phyloP scores from a whole-genome alignment of 345 rosid genomes.

The Schrenkiella parvula region DNA sequence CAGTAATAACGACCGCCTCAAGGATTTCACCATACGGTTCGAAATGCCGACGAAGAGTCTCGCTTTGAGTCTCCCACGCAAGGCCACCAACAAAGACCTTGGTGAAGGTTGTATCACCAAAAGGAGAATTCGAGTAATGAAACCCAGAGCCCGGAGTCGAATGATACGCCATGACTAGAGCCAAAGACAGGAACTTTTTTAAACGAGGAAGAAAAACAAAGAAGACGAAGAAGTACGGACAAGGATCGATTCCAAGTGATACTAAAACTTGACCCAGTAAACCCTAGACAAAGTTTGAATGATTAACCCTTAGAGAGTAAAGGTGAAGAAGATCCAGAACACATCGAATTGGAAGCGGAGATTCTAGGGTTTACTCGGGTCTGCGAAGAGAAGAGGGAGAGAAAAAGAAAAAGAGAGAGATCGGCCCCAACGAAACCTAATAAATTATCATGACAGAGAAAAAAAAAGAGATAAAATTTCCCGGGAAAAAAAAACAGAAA shows the following conservation, averaged over 20 bases:
- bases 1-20: slow-evolving; percentile 93
- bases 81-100: slow-evolving; percentile 91
- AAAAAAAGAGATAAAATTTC: slow-evolving; percentile 20
- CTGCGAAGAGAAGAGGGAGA: slow-evolving; percentile 1
- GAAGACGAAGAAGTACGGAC: not conserved
- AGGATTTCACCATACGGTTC: slow-evolving; percentile 86
- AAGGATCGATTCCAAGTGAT: not conserved
- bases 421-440: slow-evolving; percentile 32
- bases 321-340: not conserved
- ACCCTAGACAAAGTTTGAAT: slow-evolving; percentile 19
- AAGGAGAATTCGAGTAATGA: slow-evolving; percentile 70
- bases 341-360: not conserved
- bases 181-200: not conserved
- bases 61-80: slow-evolving; percentile 95
- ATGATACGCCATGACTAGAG: slow-evolving; percentile 57
- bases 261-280: slow-evolving; percentile 31
- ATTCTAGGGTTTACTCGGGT: slow-evolving; percentile 35
- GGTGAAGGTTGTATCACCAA: slow-evolving; percentile 83
- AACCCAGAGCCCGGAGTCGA: slow-evolving; percentile 55
- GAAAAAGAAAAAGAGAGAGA: slow-evolving; percentile 3
- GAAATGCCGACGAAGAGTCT: slow-evolving; percentile 75
- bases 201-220: not conserved
- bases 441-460: slow-evolving; percentile 30
- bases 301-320: not conserved
- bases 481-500: slow-evolving; percentile 33